These are phyloP conservation scores for Chytriomyces confervae DNA, from an alignment of 192 early-diverging fungal genomes.

Conservation along the genomic window DNA sequence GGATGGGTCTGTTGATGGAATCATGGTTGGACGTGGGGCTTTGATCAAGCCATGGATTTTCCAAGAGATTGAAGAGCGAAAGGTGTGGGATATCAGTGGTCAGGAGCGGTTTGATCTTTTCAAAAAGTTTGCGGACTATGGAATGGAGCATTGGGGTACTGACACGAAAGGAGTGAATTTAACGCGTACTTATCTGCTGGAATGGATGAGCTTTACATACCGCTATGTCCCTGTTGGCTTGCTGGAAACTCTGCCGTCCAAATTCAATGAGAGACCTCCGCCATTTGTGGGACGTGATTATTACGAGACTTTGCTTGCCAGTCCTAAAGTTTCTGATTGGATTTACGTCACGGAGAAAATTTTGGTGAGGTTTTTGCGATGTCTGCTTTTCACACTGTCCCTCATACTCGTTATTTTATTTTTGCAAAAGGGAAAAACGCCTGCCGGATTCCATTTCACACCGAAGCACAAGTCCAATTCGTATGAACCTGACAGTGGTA, in stretches of 20 bases:
- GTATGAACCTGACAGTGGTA: slow-evolving; percentile 48
- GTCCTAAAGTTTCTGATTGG: slow-evolving; percentile 80
- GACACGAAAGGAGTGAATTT: slow-evolving; percentile 86
- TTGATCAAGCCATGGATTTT: slow-evolving; percentile 99
- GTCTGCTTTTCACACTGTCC: background rate
- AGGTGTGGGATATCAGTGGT: slow-evolving; percentile 90
- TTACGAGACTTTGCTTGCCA: slow-evolving; percentile 94
- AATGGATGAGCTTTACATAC: slow-evolving; percentile 60
- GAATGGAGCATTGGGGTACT: slow-evolving; percentile 96
- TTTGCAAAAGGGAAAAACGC: slow-evolving; percentile 74
- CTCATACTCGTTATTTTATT: background rate
- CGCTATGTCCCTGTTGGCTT: slow-evolving; percentile 91
- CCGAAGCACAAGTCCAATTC: slow-evolving; percentile 96
- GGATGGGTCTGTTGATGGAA: slow-evolving; percentile 59
- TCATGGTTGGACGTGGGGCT: slow-evolving; percentile 93
- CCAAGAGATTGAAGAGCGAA: slow-evolving; percentile 84
- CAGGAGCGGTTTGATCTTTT: slow-evolving; percentile 91
- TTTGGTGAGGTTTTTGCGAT: slow-evolving; percentile 45
- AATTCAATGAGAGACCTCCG: slow-evolving; percentile 90
- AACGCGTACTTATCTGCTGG: slow-evolving; percentile 70
- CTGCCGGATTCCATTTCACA: slow-evolving; percentile 83
- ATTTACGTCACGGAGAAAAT: slow-evolving; percentile 91
- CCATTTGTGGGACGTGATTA: slow-evolving; percentile 85
- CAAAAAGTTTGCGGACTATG: slow-evolving; percentile 77
- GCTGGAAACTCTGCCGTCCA: slow-evolving; percentile 90